Evolutionary conservation across 2,329 filamentous ascomycete genomes (phyloP).

Genomic region (Penicillium vulpinum): DNA sequence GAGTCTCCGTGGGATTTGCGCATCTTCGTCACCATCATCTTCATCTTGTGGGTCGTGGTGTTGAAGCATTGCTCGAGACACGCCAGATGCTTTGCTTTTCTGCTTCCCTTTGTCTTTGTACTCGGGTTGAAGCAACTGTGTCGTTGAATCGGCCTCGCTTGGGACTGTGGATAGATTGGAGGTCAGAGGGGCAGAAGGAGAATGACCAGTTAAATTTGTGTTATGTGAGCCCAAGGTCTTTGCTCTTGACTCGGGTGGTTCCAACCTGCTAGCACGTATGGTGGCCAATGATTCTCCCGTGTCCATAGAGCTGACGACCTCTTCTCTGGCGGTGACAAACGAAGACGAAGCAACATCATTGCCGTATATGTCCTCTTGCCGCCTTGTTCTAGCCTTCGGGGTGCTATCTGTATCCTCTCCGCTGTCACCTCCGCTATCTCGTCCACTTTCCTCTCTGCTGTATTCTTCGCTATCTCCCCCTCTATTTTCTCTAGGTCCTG

Average conservation of each 20-base stretch:
- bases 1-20: conserved; percentile 19
- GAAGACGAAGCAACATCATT: conserved; percentile 25
- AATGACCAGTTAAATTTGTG: conserved; percentile 18
- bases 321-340: conserved; percentile 36
- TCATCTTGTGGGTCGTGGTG: conserved; percentile 38
- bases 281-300: conserved; percentile 18
- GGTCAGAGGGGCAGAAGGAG: conserved; percentile 19
- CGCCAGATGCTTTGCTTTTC: conserved; percentile 16
- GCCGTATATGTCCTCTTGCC: conserved; percentile 10
- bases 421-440: conserved; percentile 1
- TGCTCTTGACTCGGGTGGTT: conserved; percentile 5
- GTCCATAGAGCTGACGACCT: conserved; percentile 16
- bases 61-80: conserved; percentile 27
- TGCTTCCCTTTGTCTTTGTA: conserved; percentile 24
- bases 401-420: conserved; percentile 19
- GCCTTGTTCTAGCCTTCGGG: conserved; percentile 7
- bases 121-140: conserved; percentile 32
- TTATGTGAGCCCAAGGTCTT: conserved; percentile 14
- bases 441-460: conserved; percentile 8
- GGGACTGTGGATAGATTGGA: conserved; percentile 23
- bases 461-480: not conserved
- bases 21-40: conserved; percentile 13
- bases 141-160: conserved; percentile 37
- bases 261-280: conserved; percentile 4
- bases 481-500: not conserved